Conservation (phyloP, 2,329 filamentous ascomycete genomes). For the Neopestalotiopsis rosae region DNA sequence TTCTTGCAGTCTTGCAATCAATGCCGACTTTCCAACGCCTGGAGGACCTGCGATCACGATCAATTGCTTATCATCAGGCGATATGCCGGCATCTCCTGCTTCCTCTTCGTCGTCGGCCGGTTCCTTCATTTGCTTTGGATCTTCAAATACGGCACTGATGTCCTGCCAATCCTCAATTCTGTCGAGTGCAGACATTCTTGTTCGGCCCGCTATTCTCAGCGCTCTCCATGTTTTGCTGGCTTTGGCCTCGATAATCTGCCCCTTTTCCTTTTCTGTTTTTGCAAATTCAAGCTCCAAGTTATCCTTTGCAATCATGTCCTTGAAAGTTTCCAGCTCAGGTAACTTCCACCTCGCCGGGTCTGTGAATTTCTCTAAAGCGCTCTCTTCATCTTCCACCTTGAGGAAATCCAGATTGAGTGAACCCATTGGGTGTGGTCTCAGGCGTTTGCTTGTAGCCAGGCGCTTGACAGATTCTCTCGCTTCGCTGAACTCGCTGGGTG, state of each 20-base stretch:
- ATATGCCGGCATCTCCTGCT: slow-evolving; percentile 34
- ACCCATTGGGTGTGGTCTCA: slow-evolving; percentile 72
- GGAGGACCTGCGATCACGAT: slow-evolving; percentile 73
- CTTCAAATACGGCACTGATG: slow-evolving; percentile 62
- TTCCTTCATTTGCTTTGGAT: slow-evolving; percentile 44
- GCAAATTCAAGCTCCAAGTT: slow-evolving; percentile 89
- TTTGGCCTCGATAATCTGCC: slow-evolving; percentile 69
- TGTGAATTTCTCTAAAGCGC: slow-evolving; percentile 73
- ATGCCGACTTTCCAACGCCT: slow-evolving; percentile 65
- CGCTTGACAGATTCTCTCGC: slow-evolving; percentile 71
- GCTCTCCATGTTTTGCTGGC: slow-evolving; percentile 91
- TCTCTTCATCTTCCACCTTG: slow-evolving; percentile 64
- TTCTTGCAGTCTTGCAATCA: slow-evolving; percentile 67
- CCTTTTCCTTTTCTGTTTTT: slow-evolving; percentile 63
- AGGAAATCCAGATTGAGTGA: slow-evolving; percentile 82
- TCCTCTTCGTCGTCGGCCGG: slow-evolving; percentile 40
- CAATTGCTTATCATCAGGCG: slow-evolving; percentile 53
- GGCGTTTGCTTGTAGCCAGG: slow-evolving; percentile 72
- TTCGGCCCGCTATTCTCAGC: slow-evolving; percentile 77
- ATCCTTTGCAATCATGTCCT: slow-evolving; percentile 75
- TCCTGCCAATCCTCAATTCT: slow-evolving; percentile 85
- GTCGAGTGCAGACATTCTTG: slow-evolving; percentile 79
- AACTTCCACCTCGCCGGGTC: slow-evolving; percentile 67
- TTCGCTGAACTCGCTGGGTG: slow-evolving; percentile 70
- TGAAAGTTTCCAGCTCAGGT: slow-evolving; percentile 73